These are phyloP conservation scores for Sporormia fimetaria DNA, from an alignment of 495 filamentous ascomycete species.

Conservation along the genomic window DNA sequence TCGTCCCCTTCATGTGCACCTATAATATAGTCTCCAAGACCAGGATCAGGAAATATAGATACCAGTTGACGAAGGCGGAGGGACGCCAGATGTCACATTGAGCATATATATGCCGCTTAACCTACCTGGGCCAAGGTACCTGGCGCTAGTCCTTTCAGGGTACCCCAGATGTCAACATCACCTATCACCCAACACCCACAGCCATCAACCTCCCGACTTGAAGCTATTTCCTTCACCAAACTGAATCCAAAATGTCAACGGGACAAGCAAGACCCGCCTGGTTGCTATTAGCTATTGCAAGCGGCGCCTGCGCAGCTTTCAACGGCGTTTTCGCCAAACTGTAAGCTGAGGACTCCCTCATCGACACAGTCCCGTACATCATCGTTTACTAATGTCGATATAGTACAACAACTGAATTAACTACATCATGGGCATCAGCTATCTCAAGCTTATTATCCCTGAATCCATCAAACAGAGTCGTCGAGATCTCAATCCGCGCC, in stretches of 20 bases:
- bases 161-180: background rate
- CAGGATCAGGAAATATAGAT: too few species aligned
- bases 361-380: background rate
- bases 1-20: too few species aligned
- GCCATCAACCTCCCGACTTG: background rate
- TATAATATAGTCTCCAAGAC: too few species aligned
- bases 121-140: too few species aligned
- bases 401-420: constrained; percentile 79
- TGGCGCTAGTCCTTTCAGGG: too few species aligned
- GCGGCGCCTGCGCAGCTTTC: constrained; percentile 80
- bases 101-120: too few species aligned
- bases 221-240: background rate
- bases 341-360: constrained; percentile 39
- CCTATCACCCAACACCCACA: background rate
- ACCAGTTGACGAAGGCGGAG: too few species aligned
- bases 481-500: constrained; percentile 56
- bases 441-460: constrained; percentile 54
- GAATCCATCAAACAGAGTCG: constrained; percentile 37
- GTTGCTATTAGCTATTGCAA: constrained; percentile 72
- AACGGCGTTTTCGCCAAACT: constrained; percentile 96
- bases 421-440: constrained; percentile 52
- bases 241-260: constrained; percentile 11
- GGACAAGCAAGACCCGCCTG: constrained; percentile 37
- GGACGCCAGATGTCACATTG: too few species aligned
- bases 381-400: constrained; percentile 5